phyloP scores from a whole-genome alignment of 257 asterid species.

The Solanum peruvianum region DNA sequence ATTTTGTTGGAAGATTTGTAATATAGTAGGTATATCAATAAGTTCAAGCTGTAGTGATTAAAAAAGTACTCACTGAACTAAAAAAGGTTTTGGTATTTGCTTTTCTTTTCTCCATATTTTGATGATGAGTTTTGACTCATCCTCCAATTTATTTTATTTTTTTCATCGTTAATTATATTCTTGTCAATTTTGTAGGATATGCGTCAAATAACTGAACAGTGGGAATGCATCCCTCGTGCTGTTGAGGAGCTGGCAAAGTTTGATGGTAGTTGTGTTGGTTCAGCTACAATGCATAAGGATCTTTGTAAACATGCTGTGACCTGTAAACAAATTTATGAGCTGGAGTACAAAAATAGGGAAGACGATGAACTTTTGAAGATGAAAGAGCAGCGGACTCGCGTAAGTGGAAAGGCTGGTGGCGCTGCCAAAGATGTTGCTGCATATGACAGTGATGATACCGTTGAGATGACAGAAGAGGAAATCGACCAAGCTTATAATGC shows the following conservation, averaged over 20 bases:
- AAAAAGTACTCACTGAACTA: background rate
- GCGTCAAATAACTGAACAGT: conserved; percentile 43
- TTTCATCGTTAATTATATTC: background rate
- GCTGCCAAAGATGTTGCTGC: conserved; percentile 8
- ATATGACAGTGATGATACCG: conserved; percentile 71
- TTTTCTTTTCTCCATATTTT: background rate
- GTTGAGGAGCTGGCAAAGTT: conserved; percentile 67
- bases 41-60: background rate
- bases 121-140: background rate
- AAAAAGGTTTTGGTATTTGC: background rate
- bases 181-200: conserved; percentile 29
- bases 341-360: conserved; percentile 42
- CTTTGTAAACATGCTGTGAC: conserved; percentile 52
- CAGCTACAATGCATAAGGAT: conserved; percentile 25
- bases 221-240: conserved; percentile 76
- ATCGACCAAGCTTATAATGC: conserved; percentile 54
- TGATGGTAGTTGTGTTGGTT: conserved; percentile 7
- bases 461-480: conserved; percentile 98
- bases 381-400: conserved; percentile 16
- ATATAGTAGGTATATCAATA: background rate
- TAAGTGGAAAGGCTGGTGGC: conserved; percentile 5
- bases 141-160: background rate
- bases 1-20: background rate
- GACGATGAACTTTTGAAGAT: conserved; percentile 7
- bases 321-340: conserved; percentile 65